A percentile compares a stretch with the other conserved stretches of the same genome.
Evolutionary conservation across 768 basidiomycete genomes (phyloP).

Genomic region (Butyriboletus loyo): DNA sequence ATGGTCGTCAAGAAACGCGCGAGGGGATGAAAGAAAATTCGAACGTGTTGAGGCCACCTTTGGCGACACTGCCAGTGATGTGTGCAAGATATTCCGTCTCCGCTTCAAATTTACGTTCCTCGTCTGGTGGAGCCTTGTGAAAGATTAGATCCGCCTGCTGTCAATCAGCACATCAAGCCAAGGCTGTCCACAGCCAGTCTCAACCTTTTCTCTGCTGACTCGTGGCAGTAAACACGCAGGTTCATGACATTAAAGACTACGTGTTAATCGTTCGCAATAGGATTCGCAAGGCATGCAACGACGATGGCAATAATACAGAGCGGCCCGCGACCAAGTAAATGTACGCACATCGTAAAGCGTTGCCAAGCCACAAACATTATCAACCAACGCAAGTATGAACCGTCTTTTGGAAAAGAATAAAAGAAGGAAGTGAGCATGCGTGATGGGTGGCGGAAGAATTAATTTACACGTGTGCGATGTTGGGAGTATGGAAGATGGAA

Average conservation of each 20-base stretch:
- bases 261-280: neutral
- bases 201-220: neutral
- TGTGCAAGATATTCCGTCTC: slow-evolving; percentile 22
- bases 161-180: neutral
- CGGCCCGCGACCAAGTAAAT: slow-evolving; percentile 7
- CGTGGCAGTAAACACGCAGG: neutral
- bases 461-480: slow-evolving; percentile 18
- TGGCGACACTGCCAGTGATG: slow-evolving; percentile 10
- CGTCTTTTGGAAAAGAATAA: neutral
- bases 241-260: neutral
- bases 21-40: slow-evolving; percentile 17
- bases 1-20: slow-evolving; percentile 35
- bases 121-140: neutral
- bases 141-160: neutral
- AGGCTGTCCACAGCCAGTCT: neutral
- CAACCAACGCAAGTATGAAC: neutral
- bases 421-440: neutral
- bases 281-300: neutral
- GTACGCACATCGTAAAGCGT: neutral
- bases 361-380: neutral
- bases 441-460: neutral
- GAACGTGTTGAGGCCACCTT: slow-evolving; percentile 11
- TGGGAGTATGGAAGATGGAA: neutral
- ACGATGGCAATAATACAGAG: slow-evolving; percentile 8
- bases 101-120: slow-evolving; percentile 18